These are phyloP conservation scores for Pseudopyrenochaeta lycopersici DNA, from an alignment of 2,329 filamentous ascomycete species.

Conservation along the genomic window DNA sequence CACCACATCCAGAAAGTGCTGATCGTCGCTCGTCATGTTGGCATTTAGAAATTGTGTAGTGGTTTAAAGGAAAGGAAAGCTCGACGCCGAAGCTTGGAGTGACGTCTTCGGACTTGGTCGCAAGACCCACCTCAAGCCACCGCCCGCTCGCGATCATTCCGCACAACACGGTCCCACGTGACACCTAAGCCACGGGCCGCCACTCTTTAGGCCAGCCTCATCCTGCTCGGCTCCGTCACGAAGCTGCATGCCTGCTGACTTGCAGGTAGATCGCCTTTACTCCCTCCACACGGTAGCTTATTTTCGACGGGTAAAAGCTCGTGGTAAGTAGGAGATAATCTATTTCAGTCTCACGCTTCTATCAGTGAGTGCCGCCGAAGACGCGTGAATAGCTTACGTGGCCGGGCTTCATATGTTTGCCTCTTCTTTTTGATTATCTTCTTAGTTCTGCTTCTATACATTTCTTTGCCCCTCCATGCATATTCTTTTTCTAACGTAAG, in stretches of 20 bases:
- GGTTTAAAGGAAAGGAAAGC: background rate
- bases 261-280: conserved; percentile 20
- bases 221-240: conserved; percentile 13
- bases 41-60: background rate
- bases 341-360: conserved; percentile 14
- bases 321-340: background rate
- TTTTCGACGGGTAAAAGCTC: conserved; percentile 8
- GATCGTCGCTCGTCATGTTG: conserved; percentile 79
- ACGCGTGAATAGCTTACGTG: conserved; percentile 41
- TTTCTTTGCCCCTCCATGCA: conserved; percentile 11
- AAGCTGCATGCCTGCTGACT: conserved; percentile 20
- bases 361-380: conserved; percentile 17
- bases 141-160: conserved; percentile 15
- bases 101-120: conserved; percentile 9
- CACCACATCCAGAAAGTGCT: conserved; percentile 80
- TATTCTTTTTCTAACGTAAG: conserved; percentile 1
- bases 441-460: conserved; percentile 6
- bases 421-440: conserved; percentile 15
- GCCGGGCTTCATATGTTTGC: conserved; percentile 22
- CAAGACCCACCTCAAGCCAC: conserved; percentile 18
- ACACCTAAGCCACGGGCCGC: background rate
- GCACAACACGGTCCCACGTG: conserved; percentile 18
- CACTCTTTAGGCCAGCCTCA: conserved; percentile 1
- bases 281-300: conserved; percentile 11
- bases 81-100: conserved; percentile 2